A percentile compares a stretch with the other conserved stretches of the same genome.
These are phyloP conservation scores for Chrysopogon serrulatus DNA, from an alignment of 176 grass and related monocot species.

Conservation along the genomic window DNA sequence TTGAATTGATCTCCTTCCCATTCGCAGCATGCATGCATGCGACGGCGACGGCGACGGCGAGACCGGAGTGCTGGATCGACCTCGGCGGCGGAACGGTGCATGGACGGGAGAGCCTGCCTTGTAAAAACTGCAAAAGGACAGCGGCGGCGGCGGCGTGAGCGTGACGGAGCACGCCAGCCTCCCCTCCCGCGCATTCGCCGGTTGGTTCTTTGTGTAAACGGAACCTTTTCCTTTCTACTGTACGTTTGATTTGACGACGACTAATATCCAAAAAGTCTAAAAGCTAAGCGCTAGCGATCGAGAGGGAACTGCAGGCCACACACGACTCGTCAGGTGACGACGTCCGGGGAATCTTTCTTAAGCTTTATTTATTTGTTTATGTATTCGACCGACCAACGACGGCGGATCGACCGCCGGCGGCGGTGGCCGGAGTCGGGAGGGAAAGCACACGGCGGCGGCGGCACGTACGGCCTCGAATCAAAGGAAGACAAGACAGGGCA, in stretches of 20 bases:
- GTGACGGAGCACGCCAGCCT: too few relatives aligned
- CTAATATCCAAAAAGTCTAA: too few relatives aligned
- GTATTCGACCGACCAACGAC: not conserved
- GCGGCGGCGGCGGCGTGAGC: too few relatives aligned
- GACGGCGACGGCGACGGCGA: too few relatives aligned
- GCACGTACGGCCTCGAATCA: not conserved
- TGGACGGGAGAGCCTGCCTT: too few relatives aligned
- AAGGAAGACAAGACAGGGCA: not conserved
- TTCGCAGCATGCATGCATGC: too few relatives aligned
- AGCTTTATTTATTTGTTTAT: not conserved
- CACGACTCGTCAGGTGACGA: not conserved
- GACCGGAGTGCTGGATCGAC: too few relatives aligned
- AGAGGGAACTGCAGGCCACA: not conserved
- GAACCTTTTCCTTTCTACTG: not conserved
- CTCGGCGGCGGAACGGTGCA: too few relatives aligned
- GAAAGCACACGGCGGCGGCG: not conserved
- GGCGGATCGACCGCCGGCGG: too few relatives aligned
- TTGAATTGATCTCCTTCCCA: too few relatives aligned
- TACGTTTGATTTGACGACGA: too few relatives aligned
- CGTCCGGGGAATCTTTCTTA: not conserved
- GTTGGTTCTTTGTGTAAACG: not conserved
- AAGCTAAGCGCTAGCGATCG: not conserved
- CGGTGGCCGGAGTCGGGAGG: not conserved
- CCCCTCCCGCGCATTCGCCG: not conserved
- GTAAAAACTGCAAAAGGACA: too few relatives aligned